phyloP scores from a whole-genome alignment of 2,329 filamentous ascomycete genomes.

The Microsporum audouinii region DNA sequence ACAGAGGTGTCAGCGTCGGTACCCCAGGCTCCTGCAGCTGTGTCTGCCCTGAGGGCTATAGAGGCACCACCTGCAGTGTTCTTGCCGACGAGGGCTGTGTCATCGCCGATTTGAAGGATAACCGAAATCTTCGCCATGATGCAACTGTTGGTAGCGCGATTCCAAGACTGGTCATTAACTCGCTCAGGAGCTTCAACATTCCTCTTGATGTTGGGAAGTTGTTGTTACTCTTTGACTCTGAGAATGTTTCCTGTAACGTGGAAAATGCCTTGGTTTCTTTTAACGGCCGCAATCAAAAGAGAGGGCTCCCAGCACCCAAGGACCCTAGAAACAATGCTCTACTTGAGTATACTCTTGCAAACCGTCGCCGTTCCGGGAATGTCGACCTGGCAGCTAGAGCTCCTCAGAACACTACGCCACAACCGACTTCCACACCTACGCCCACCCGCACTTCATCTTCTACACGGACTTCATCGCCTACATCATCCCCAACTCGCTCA shows the following conservation, averaged over 20 bases:
- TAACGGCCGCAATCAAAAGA: slow-evolving; percentile 41
- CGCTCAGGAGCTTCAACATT: slow-evolving; percentile 60
- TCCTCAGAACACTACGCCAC: not conserved
- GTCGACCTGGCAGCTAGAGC: not conserved
- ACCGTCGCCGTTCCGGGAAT: not conserved
- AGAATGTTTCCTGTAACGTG: slow-evolving; percentile 65
- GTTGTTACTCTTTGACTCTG: slow-evolving; percentile 62
- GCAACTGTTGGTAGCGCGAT: slow-evolving; percentile 74
- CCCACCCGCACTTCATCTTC: not conserved
- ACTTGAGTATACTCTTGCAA: not conserved
- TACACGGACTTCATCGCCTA: slow-evolving; percentile 9
- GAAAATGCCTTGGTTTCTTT: slow-evolving; percentile 87
- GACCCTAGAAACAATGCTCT: not conserved
- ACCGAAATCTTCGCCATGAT: slow-evolving; percentile 40
- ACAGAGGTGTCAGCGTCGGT: slow-evolving; percentile 68
- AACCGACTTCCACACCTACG: not conserved
- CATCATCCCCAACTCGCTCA: slow-evolving; percentile 9
- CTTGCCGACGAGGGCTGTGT: slow-evolving; percentile 44
- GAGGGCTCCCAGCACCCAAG: slow-evolving; percentile 3
- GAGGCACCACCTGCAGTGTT: slow-evolving; percentile 48
- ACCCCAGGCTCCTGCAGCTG: slow-evolving; percentile 63
- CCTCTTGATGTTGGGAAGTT: slow-evolving; percentile 59
- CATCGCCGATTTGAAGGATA: slow-evolving; percentile 35
- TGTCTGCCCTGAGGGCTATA: slow-evolving; percentile 81
- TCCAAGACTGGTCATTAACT: slow-evolving; percentile 57